A percentile compares a stretch with the other conserved stretches of the same genome.
Evolutionary conservation across 306 rosid species (phyloP).

Genomic region (Cucurbita ficifolia): DNA sequence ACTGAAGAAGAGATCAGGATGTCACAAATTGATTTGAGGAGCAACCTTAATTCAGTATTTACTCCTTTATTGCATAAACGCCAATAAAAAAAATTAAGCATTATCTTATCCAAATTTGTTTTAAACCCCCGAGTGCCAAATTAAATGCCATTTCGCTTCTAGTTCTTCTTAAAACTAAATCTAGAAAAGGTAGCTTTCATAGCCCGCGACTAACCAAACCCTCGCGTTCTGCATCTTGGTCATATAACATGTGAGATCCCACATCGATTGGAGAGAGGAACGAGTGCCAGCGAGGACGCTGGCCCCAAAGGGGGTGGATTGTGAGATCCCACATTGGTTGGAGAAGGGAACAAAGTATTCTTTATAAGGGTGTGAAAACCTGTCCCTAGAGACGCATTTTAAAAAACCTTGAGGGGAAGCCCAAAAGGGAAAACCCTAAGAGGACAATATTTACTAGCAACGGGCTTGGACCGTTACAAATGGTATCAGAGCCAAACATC

Average conservation of each 20-base stretch:
- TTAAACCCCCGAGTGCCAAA: background rate
- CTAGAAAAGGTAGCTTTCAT: background rate
- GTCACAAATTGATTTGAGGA: background rate
- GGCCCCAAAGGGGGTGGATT: too few species aligned
- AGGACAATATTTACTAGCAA: too few species aligned
- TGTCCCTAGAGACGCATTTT: too few species aligned
- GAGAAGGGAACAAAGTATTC: too few species aligned
- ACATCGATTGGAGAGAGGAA: too few species aligned
- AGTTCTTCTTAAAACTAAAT: background rate
- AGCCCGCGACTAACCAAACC: background rate
- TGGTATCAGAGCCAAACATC: too few species aligned
- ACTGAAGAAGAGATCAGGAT: background rate
- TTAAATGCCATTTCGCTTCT: background rate
- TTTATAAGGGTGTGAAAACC: too few species aligned
- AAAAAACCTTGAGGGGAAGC: too few species aligned
- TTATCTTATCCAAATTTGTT: background rate
- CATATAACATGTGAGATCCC: background rate
- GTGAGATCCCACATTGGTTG: too few species aligned
- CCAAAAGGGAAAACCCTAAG: too few species aligned
- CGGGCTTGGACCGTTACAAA: too few species aligned
- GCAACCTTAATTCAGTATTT: background rate
- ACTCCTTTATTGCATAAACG: background rate
- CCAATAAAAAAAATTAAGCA: background rate
- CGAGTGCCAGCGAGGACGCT: too few species aligned
- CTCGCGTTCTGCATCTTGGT: background rate